Evolutionary conservation across 129 eudicot genomes (phyloP).

Genomic region (Escallonia rubra): DNA sequence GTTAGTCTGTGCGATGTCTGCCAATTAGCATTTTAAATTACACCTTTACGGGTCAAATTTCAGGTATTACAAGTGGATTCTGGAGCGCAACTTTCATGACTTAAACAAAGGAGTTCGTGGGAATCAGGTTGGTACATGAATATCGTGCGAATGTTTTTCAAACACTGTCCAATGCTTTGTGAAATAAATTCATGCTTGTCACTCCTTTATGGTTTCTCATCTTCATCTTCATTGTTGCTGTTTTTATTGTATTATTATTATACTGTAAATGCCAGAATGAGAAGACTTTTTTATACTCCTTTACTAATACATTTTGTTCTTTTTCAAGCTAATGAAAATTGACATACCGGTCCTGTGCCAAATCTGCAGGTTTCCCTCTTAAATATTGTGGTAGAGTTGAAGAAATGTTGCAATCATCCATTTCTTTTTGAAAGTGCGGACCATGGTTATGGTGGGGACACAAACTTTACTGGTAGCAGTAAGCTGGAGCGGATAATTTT

Average conservation of each 20-base stretch:
- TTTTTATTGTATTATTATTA: too few relatives aligned
- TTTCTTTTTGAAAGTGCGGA: constrained; percentile 98
- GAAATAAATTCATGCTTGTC: too few relatives aligned
- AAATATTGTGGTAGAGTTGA: constrained; percentile 97
- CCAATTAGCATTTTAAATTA: background rate
- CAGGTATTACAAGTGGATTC: constrained; percentile 98
- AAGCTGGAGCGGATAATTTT: constrained; percentile 81
- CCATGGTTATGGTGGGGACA: constrained; percentile 98
- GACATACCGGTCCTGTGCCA: background rate
- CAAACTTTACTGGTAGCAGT: constrained; percentile 70
- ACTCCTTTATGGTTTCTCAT: too few relatives aligned
- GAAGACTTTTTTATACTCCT: background rate
- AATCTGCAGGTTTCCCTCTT: constrained; percentile 79
- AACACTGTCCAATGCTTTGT: too few relatives aligned
- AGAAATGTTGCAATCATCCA: constrained; percentile 99
- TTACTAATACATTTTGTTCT: background rate
- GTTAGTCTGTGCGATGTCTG: background rate
- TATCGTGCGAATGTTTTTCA: too few relatives aligned
- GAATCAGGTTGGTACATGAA: constrained; percentile 64
- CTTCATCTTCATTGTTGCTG: too few relatives aligned
- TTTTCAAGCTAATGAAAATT: background rate
- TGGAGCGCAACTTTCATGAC: constrained; percentile 98
- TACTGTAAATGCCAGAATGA: background rate
- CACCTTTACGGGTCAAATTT: constrained; percentile 6
- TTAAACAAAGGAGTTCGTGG: constrained; percentile 98